Evolutionary conservation across 495 filamentous ascomycete genomes (phyloP), one percentile per base, ranked within the genome.

Genomic region (Bacidia gigantensis): DNA sequence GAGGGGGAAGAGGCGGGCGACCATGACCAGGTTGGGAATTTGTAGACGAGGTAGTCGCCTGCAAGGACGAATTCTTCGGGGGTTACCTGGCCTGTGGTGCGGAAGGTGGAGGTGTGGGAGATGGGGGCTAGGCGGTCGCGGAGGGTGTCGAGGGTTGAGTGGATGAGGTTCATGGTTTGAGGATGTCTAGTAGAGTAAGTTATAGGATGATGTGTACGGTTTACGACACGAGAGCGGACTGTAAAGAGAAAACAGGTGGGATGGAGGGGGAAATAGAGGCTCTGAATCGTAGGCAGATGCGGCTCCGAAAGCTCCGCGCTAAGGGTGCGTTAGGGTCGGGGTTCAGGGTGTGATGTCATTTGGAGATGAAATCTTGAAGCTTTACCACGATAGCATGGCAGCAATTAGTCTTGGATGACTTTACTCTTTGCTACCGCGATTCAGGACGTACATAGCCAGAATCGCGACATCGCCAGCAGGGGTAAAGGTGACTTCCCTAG

Each of bases 1-100:
- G 78, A 72, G 2, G 81, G 76, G 18, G 77, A 76, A 10, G 89
- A 86, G 45, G 89, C 89, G 58, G 90, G 86, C 52, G 81, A 78
- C 92, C 92, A 99, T n/a, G 86, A 83, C 92, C 92, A 99, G 43
- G 90, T 92, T 3, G 92, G 92, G 68, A 99, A 99, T 72, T 95
- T 97, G 80, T 90, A 95, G 62, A 95, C 89, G 38, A 99, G 84
- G 67, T 96, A 99, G 70, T 99, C 92, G 58, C 93, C 92, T 2
- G 92, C 93, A 2, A 83, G 81, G 14, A 95, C 74, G 65, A 99
- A 99, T 74, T 99, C 92, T 64, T 96, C 93, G 40, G 90, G 90
- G 0, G 93, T 97, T 68, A 99, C 87, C 68, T 97, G 83, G 58
- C 92, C 92, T 2, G 88, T 94, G 54, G 73, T 72, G 56, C 89